Evolutionary conservation across 352 stramenopile species (phyloP).

Genomic region (Globisporangium abappressorium): DNA sequence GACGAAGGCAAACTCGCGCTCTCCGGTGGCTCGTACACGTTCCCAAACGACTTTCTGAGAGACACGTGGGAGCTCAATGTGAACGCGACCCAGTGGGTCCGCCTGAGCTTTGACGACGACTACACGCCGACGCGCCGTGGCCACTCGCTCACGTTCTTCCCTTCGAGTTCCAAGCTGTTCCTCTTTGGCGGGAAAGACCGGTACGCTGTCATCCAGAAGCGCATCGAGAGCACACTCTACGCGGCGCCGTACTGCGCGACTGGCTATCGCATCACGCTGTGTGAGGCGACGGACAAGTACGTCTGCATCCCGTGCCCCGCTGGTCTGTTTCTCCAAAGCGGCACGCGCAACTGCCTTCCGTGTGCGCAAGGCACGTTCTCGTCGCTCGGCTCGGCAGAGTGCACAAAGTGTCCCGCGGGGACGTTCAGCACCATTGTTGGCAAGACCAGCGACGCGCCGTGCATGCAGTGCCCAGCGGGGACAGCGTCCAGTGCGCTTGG

Average conservation of each 20-base stretch:
- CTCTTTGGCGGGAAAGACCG: slow-evolving; percentile 67
- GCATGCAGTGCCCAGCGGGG: slow-evolving; percentile 44
- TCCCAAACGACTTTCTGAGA: slow-evolving; percentile 69
- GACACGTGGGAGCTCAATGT: slow-evolving; percentile 73
- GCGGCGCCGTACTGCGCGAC: slow-evolving; percentile 42
- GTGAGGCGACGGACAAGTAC: slow-evolving; percentile 43
- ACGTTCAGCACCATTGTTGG: slow-evolving; percentile 45
- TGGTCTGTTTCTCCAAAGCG: slow-evolving; percentile 52
- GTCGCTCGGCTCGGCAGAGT: slow-evolving; percentile 33
- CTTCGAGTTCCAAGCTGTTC: slow-evolving; percentile 28
- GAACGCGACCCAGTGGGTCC: slow-evolving; percentile 65
- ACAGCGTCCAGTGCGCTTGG: slow-evolving; percentile 42
- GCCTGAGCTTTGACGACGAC: slow-evolving; percentile 44
- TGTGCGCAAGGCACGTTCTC: slow-evolving; percentile 52
- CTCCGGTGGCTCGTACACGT: slow-evolving; percentile 64
- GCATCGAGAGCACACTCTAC: slow-evolving; percentile 52
- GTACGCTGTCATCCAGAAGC: slow-evolving; percentile 52
- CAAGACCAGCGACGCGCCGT: slow-evolving; percentile 35
- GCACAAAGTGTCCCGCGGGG: slow-evolving; percentile 41
- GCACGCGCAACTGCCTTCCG: slow-evolving; percentile 45
- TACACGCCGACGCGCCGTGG: slow-evolving; percentile 47
- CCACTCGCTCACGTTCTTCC: slow-evolving; percentile 50
- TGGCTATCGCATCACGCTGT: slow-evolving; percentile 57
- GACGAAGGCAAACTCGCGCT: slow-evolving; percentile 61
- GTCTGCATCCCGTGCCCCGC: slow-evolving; percentile 62